Evolutionary conservation across 306 rosid species (phyloP), one percentile per base, ranked within the genome.

Genomic region (Ochetophila trinervis): DNA sequence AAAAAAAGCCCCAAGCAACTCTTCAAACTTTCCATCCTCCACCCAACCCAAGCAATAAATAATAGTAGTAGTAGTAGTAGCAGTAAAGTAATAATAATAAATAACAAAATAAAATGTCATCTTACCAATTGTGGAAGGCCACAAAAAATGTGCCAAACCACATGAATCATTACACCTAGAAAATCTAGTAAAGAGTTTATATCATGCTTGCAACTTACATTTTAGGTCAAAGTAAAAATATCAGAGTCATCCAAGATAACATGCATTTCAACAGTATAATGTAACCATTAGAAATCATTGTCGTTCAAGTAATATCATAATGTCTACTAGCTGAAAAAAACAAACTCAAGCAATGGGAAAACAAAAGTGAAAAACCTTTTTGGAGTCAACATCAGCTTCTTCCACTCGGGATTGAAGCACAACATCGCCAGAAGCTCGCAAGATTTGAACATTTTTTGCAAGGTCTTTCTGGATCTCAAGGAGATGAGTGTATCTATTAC

Each of bases 381-480:
- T 88, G 59, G 57, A 69, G 71, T 83, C 95, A 50, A 70, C 62
- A 72, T 86, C 88, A 53, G 54, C 78, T 76, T 83, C 95, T 30
- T 80, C 91, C 49, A 68, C 65, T 30, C 18, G 73, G 35, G 90
- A 86, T 60, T 84, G 84, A 82, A 94, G 91, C 70, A 86, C 80
- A 75, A 88, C 83, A 70, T 94, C 99, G 65, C 78, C 88, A 11
- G 82, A 75, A 4, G 83, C 75, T 73, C 87, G 87, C 74, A 74
- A 80, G 70, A 90, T 86, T 79, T 90, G 96, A 73, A 62, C 68
- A 68, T 85, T 94, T 80, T 86, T 94, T 36, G 52, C 72, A 74
- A 94, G 76, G 63, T 90, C 97, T 57, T 84, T 94, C 73, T 94
- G 90, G 81, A 94, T 90, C 85, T 94, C 96, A 50, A 94, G 88